Percentiles rank a stretch among this genome's conserved stretches.
These are phyloP conservation scores for Lipomyces sp. DNA, from an alignment of 805 yeast species.

Conservation along the genomic window DNA sequence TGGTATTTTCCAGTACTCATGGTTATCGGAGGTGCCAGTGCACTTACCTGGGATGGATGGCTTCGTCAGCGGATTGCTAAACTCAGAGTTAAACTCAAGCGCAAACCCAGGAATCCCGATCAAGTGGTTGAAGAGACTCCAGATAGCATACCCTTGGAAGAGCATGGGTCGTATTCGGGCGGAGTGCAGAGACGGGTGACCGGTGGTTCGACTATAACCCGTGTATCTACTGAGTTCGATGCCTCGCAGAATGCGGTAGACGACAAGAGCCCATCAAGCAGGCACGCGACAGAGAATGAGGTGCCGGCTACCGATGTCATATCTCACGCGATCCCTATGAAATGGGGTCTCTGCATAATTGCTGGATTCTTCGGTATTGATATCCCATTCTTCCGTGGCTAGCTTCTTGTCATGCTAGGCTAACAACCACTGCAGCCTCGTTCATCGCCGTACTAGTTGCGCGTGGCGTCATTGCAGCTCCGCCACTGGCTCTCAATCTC, in stretches of 20 bases:
- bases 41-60: slow-evolving; percentile 12
- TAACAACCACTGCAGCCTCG: background rate
- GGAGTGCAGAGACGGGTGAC: background rate
- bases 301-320: background rate
- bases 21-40: slow-evolving; percentile 7
- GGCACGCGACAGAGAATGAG: background rate
- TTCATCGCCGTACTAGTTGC: slow-evolving; percentile 5
- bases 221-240: background rate
- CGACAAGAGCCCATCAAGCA: background rate
- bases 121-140: background rate
- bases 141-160: background rate
- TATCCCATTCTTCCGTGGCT: background rate
- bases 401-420: background rate
- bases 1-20: slow-evolving; percentile 17
- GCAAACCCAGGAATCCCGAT: background rate
- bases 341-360: background rate
- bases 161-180: background rate
- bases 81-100: background rate
- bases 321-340: background rate
- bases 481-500: slow-evolving; percentile 10
- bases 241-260: background rate
- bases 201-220: background rate
- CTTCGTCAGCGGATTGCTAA: background rate
- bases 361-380: background rate
- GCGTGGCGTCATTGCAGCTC: background rate